Percentiles rank a stretch among this genome's conserved stretches.
Evolutionary conservation across 345 rosid genomes (phyloP).

Genomic region (Trapa bicornis): DNA sequence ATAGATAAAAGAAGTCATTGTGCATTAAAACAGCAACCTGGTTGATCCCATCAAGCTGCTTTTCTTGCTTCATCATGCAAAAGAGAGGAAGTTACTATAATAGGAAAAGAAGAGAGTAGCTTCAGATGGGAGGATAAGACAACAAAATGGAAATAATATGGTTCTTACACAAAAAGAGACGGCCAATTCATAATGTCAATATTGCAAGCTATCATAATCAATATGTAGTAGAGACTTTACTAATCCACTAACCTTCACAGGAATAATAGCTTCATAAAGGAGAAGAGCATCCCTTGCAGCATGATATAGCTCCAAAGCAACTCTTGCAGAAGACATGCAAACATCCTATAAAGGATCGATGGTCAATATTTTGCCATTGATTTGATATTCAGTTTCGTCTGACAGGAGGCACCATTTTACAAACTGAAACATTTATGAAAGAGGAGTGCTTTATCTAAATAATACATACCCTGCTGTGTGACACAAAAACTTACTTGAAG

Average conservation of each 20-base stretch:
- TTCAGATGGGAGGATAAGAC: background rate
- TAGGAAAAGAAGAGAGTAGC: slow-evolving; percentile 1
- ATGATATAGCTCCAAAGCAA: slow-evolving; percentile 70
- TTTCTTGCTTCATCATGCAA: slow-evolving; percentile 76
- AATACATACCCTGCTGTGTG: background rate
- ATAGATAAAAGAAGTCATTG: slow-evolving; percentile 81
- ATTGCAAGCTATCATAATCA: background rate
- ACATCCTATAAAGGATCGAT: slow-evolving; percentile 43
- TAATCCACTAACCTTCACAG: slow-evolving; percentile 71
- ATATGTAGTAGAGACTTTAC: background rate
- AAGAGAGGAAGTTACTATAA: slow-evolving; percentile 17
- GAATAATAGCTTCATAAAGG: slow-evolving; percentile 83
- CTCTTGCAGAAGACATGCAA: slow-evolving; percentile 75
- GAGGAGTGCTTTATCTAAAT: background rate
- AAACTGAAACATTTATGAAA: background rate
- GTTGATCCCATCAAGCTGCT: slow-evolving; percentile 81
- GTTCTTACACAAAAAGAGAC: background rate
- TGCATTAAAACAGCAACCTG: slow-evolving; percentile 84
- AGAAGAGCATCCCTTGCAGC: slow-evolving; percentile 82
- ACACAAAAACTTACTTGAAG: slow-evolving; percentile 41
- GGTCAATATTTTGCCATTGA: slow-evolving; percentile 2
- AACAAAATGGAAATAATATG: background rate
- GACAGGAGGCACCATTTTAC: background rate
- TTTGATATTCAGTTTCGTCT: background rate
- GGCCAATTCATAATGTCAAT: background rate